Conservation (phyloP, 441 rosid species). For the Mallotus repandus region DNA sequence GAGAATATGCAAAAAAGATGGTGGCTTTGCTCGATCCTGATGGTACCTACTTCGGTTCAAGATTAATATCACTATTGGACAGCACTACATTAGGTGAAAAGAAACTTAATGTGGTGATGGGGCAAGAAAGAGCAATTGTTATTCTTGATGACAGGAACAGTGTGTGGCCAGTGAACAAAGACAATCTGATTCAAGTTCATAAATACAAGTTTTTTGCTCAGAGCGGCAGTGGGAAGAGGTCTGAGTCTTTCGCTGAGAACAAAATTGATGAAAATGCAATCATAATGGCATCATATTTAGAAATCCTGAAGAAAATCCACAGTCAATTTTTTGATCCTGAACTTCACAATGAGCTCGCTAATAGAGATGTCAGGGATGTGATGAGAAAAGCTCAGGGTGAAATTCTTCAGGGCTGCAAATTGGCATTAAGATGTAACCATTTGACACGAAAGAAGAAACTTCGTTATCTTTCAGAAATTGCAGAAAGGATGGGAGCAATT, state of each 20-base stretch:
- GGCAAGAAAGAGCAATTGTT: constrained; percentile 1
- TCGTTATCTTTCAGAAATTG: background rate
- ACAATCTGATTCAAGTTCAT: constrained; percentile 5
- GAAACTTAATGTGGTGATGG: constrained; percentile 11
- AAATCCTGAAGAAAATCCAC: constrained; percentile 11
- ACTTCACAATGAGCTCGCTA: background rate
- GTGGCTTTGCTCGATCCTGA: constrained; percentile 13
- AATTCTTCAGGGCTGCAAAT: constrained; percentile 6
- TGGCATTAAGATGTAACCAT: background rate
- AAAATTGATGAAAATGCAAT: constrained; percentile 8
- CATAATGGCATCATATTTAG: background rate
- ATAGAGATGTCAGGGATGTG: constrained; percentile 8
- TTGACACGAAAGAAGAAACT: background rate
- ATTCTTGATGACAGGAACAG: constrained; percentile 16
- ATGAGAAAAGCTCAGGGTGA: background rate
- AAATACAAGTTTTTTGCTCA: constrained; percentile 7
- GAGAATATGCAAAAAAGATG: background rate
- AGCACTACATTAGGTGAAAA: background rate
- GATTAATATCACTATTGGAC: background rate
- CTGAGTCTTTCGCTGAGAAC: background rate
- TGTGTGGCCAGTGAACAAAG: constrained; percentile 9
- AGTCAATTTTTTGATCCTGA: background rate
- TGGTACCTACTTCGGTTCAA: background rate
- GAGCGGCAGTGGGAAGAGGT: fast-evolving
- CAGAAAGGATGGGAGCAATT: constrained; percentile 10